Base-by-base conservation (phyloP, 2,329 filamentous ascomycete species). In the Alternaria dauci region DNA sequence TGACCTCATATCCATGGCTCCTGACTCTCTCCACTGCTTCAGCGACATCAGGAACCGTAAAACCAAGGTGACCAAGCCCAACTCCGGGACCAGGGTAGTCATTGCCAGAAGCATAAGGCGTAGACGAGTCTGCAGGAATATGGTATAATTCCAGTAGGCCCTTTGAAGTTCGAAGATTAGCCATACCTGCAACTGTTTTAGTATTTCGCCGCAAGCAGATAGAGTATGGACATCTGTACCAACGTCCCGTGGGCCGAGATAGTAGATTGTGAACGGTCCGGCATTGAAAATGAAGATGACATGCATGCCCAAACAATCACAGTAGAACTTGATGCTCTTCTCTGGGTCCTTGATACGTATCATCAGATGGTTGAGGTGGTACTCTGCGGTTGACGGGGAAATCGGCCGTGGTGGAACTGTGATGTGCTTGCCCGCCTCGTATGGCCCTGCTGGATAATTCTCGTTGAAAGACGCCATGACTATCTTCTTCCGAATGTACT, bases 31-130 rank as follows among this genome's bases (percentile, higher is more conserved):
- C 55, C 7, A 77, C 42, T 16, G 73, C 64, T 12, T 52, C 63
- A 8, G 43, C 59, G 1, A 77, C 74, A 67, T 77, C 63, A 2
- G 75, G 74, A 0, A 78, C 72, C 9, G 73, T 77, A 55, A 78
- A 76, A 0, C 76, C 75, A n/a, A 78, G 58, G 50, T 78, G 76
- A 1, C 75, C 74, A 39, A 78, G 77, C 5, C 75, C 75, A 5
- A 76, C 46, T 6, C 69, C 61, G 1, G 55, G 48, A 2, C 52
- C 51, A 4, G 41, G 42, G 51, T 74, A 72, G 20, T 73, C 70
- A 50, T 78, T 77, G 0, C 75, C 76, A 11, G 59, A 71, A 4
- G 51, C 50, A 46, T 78, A 78, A 1, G 60, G 6, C 6, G 64
- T 58, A 0, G 56, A 54, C 14, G 61, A 36, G 34, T 74, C 72